phyloP scores from a whole-genome alignment of 495 filamentous ascomycete species.

The Penicillium paxilli region DNA sequence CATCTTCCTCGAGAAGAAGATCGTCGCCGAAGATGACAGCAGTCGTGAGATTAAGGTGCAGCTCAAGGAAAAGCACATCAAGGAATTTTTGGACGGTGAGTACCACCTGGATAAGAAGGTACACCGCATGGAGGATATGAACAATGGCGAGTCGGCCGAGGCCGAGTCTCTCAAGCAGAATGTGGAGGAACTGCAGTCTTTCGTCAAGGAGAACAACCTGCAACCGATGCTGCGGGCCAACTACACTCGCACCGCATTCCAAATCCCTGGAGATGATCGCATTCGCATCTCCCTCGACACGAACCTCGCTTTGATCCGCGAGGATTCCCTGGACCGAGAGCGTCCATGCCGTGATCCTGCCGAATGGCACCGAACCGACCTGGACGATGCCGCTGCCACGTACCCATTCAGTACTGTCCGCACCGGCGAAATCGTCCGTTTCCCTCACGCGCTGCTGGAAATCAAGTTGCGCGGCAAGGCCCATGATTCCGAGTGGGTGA shows the following conservation, averaged over 20 bases:
- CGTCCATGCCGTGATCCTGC: conserved; percentile 84
- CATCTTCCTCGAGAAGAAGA: conserved; percentile 87
- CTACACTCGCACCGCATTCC: conserved; percentile 93
- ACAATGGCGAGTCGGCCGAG: conserved; percentile 59
- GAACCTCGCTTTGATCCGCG: conserved; percentile 86
- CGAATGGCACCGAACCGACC: conserved; percentile 88
- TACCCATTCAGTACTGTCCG: conserved; percentile 84
- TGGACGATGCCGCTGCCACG: conserved; percentile 78
- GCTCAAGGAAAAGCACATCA: conserved; percentile 92
- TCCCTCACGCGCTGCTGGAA: conserved; percentile 88
- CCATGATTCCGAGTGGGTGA: conserved; percentile 80
- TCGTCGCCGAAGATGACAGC: conserved; percentile 67
- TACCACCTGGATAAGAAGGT: conserved; percentile 92
- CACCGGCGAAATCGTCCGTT: conserved; percentile 88
- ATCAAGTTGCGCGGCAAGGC: conserved; percentile 82
- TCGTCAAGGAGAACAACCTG: conserved; percentile 74
- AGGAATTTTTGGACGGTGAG: conserved; percentile 80
- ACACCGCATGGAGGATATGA: conserved; percentile 73
- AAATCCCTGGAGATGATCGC: conserved; percentile 89
- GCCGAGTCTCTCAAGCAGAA: conserved; percentile 61
- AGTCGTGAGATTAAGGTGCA: conserved; percentile 76
- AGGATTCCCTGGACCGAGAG: conserved; percentile 80
- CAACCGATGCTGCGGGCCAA: conserved; percentile 88
- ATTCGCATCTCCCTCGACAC: conserved; percentile 93
- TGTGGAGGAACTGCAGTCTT: conserved; percentile 75